Base-by-base conservation (phyloP, 371 early-diverging fungal genomes). In the Mucor plumbeus region DNA sequence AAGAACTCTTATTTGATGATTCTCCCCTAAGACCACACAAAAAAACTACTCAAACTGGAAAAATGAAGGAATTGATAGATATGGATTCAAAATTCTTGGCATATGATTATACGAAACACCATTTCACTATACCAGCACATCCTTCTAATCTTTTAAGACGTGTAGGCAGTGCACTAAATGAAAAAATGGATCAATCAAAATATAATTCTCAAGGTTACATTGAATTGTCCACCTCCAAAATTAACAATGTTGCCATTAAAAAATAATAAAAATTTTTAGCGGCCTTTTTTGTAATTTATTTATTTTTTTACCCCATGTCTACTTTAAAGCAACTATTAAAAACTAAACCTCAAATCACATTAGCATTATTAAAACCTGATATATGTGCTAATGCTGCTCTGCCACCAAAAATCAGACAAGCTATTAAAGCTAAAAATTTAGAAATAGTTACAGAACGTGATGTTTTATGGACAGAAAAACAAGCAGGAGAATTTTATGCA, bases 1-100 rank as follows among this genome's bases (percentile, higher is more conserved):
- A 98, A 67, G 99, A 99, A 72, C 84, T 96, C 35, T 76, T 97
- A 31, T 76, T 96, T 21, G 98, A 98, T 67, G 95, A 96, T 36
- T 91, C 92, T 62, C 96, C 97, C 5, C 80, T 97, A 36, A 80
- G 85, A 15, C 74, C 72, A 9, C 67, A 67, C 36, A 38, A 64
- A 64, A 0, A 69, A 64, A 14, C 69, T 64, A 3, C 34, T 69
- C 1, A 64, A 60, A 35, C 61, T 64, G 0, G 64, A 54, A 14
- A 64, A 50, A 33, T 40, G 61, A 39, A 77, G 61, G 56, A 73
- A 76, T 13, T 44, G 43, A 7, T 86, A 85, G 59, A 61, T 84
- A 54, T 91, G 84, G 90, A 89, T 67, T 85, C 85, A 41, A 78
- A 81, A 41, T 91, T 91, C 35, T 60, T 82, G 21, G 67, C 83